These are phyloP conservation scores for Phylloporus sp. DNA, from an alignment of 768 basidiomycete species.

Conservation along the genomic window DNA sequence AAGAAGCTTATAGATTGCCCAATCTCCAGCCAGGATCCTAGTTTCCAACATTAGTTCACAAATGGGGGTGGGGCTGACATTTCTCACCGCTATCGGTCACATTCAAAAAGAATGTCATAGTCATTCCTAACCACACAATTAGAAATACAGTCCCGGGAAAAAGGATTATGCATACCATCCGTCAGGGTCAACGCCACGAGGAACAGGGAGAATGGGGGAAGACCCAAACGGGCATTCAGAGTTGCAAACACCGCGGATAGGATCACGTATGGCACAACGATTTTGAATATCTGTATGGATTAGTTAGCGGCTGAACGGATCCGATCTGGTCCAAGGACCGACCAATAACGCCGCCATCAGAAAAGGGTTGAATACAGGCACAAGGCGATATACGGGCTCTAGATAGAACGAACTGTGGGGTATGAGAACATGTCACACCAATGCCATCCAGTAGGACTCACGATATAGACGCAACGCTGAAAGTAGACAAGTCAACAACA, in stretches of 20 bases:
- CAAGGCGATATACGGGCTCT: conserved; percentile 81
- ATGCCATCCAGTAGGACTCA: conserved; percentile 32
- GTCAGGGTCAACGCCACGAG: conserved; percentile 65
- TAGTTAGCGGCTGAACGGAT: conserved; percentile 1
- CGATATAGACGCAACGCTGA: conserved; percentile 81
- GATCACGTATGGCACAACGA: conserved; percentile 75
- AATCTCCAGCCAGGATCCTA: conserved; percentile 88
- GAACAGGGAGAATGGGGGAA: conserved; percentile 80
- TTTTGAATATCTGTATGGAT: conserved; percentile 65
- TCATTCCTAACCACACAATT: conserved; percentile 55
- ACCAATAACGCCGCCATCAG: conserved; percentile 74
- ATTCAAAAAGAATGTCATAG: conserved; percentile 76
- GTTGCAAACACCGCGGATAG: conserved; percentile 66
- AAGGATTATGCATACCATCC: conserved; percentile 7
- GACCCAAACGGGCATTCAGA: conserved; percentile 59
- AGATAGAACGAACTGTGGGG: conserved; percentile 70
- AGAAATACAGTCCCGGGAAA: conserved; percentile 3
- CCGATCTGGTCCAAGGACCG: conserved; percentile 12
- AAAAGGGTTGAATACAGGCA: conserved; percentile 83
- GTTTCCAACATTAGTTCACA: conserved; percentile 7
- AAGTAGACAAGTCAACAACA: conserved; percentile 2
- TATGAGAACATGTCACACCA: background rate
- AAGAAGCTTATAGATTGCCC: conserved; percentile 88
- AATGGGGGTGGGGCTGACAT: background rate
- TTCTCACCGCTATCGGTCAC: conserved; percentile 71